Evolutionary conservation across 176 grass and related monocot genomes (phyloP), one percentile per base, ranked within the genome.

Genomic region (Zoysia pacifica): DNA sequence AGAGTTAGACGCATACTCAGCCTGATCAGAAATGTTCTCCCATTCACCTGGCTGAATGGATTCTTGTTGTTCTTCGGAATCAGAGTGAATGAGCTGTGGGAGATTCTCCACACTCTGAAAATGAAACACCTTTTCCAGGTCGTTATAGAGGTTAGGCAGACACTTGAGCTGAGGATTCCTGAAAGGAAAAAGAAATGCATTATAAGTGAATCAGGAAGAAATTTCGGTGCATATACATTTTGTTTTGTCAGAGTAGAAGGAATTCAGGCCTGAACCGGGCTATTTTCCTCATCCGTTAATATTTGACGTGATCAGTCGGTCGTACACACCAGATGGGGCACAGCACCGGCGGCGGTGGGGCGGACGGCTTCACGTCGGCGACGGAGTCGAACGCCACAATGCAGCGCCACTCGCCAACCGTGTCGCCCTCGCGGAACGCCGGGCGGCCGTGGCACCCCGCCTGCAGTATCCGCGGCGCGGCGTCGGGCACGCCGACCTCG

Each of bases 381-480:
- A 63, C 64, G 55, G 85, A 87, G 59, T 87, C 89, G 72, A 91
- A 91, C 4, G 85, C 85, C 6, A 87, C 72, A 72, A 91, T 50
- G 77, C 89, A 91, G 53, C 48, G 85, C 89, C 85, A 91, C 38
- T 74, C 14, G 2, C 85, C 89, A 0, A 91, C 68, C 14, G 61
- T 12, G 58, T 85, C 81, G 3, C 81, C 89, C 76, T 87, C 81
- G 44, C 42, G 65, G 81, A 78, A 91, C 73, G 13, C 77, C 38
- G 80, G 85, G 7, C 89, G 85, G 72, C 46, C 62, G 20, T 16
- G 43, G 20, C 61, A 67, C 59, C 59, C 72, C 5, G 53, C 49
- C 7, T 41, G 51, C 67, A 84, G 60, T 36, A 87, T 75, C 72
- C 72, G 67, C 50, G 81, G 81, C 45, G 72, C 51, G 40, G 70